Evolutionary conservation across 768 basidiomycete species (phyloP), one percentile per base, ranked within the genome.

Genomic region (Tylopilus rubrobrunneus): DNA sequence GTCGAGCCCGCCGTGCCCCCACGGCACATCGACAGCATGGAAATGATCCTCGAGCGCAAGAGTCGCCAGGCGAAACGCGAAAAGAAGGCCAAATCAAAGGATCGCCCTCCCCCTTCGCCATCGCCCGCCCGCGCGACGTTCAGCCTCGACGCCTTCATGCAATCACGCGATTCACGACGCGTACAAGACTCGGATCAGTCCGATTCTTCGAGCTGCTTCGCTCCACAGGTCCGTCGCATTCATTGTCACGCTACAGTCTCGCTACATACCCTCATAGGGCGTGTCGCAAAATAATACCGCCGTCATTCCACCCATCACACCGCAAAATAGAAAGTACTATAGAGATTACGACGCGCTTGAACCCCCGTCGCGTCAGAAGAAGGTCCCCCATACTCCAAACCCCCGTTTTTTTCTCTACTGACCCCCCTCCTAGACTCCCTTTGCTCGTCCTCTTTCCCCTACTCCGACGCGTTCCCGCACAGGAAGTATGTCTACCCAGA

Each of bases 1-100:
- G 63, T 69, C 44, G 85, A 87, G 52, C 67, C 65, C 23, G 49
- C 72, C 42, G 66, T 79, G 48, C 78, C 82, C 12, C 67, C 75
- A 23, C 80, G 85, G 29, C 81, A 79, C 34, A 81, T 82, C 70
- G 85, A 86, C 58, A 87, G 78, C 64, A 89, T 90, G 88, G 85
- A 90, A 57, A 72, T 81, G 71, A 80, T 90, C 40, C 78, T 90
- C 56, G 88, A 89, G 67, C 80, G 85, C 43, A 85, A 87, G 66
- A 76, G 68, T 54, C 77, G 83, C 51, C 81, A 78, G 56, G 77
- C 67, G 52, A 78, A 75, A 62, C 79, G 74, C 49, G 83, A 80
- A 51, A 78, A 81, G 64, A 70, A 69, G 54, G 58, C 55, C 43
- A 77, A 72, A 56, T 74, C 66, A 45, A 80, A 76, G 62, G 85